Conservation (phyloP, 2,329 filamentous ascomycete genomes). For the Aspergillus ustus region DNA sequence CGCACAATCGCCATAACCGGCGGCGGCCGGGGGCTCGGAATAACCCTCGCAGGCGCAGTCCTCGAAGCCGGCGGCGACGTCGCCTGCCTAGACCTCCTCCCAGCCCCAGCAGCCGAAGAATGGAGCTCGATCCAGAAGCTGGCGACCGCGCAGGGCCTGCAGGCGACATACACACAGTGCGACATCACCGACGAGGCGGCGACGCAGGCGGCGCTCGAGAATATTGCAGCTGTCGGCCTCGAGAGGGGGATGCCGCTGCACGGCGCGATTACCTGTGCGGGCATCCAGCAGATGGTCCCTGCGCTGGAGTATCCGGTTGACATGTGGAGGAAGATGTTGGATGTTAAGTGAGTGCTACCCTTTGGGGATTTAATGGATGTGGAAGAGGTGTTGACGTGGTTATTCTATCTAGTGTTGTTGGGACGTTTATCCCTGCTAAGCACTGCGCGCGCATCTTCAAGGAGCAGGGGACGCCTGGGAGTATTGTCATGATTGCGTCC, state of each 20-base stretch:
- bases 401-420: slow-evolving; percentile 31
- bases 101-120: slow-evolving; percentile 37
- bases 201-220: slow-evolving; percentile 42
- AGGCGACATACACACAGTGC: slow-evolving; percentile 50
- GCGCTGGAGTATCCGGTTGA: slow-evolving; percentile 53
- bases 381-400: neutral
- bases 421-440: slow-evolving; percentile 43
- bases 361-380: too few species aligned
- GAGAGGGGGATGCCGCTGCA: slow-evolving; percentile 28
- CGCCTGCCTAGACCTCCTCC: slow-evolving; percentile 54
- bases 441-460: slow-evolving; percentile 55
- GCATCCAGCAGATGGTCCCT: slow-evolving; percentile 54
- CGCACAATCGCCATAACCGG: slow-evolving; percentile 54
- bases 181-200: slow-evolving; percentile 54
- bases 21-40: slow-evolving; percentile 56
- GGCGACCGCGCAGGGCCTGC: slow-evolving; percentile 40
- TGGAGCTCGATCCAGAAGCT: slow-evolving; percentile 51
- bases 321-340: slow-evolving; percentile 40
- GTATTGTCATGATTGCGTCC: slow-evolving; percentile 70
- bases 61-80: slow-evolving; percentile 57
- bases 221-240: slow-evolving; percentile 36
- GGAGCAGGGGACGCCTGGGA: slow-evolving; percentile 59
- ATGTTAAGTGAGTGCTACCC: slow-evolving; percentile 34
- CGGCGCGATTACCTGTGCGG: slow-evolving; percentile 52
- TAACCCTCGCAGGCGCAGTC: slow-evolving; percentile 55